Evolutionary conservation across 352 stramenopile genomes (phyloP), one percentile per base, ranked within the genome.

Genomic region (Globisporangium acanthophoron): DNA sequence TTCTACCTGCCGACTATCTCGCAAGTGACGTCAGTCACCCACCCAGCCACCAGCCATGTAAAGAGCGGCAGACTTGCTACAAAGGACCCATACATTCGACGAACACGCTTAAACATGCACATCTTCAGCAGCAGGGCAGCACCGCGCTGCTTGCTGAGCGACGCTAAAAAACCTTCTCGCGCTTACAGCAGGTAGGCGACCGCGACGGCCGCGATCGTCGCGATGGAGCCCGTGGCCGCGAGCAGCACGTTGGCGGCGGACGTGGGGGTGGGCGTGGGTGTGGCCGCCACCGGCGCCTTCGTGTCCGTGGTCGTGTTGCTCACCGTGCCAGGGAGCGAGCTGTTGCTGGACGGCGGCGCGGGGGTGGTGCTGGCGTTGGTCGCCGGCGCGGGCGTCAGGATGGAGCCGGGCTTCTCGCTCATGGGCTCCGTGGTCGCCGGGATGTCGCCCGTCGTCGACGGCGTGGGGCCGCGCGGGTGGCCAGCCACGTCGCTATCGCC

Each of bases 401-500:
- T 50, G 11, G 52, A 31, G 24, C 58, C 58, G 18, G 58, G 58
- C 39, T 64, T 64, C 15, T 55, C 31, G 52, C 58, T 58, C 12
- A 35, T 27, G 0, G 52, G 51, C 21, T 43, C 37, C 37, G 37
- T 43, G 37, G 52, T 49, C 9, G 59, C 59, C 15, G 67, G 31
- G 31, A 54, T 62, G 20, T 37, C 54, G 3, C 56, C 61, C 5
- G 54, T 51, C 39, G 64, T 4, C 21, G 45, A 47, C 49, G 63
- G 48, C 48, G 56, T 58, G n/a, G 69, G 62, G 1, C 24, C 41
- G 35, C 61, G 55, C 27, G 66, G 35, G 54, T 62, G 67, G 21
- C 56, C 59, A 11, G 66, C 55, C 24, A 64, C 64, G 39, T 50
- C 40, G 51, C 54, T 69, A 18, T 41, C 47, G 40, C 58, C 56